Evolutionary conservation across 202 grass and related monocot species (phyloP), one percentile per base, ranked within the genome.

Genomic region (Cymbopogon flexuosus): DNA sequence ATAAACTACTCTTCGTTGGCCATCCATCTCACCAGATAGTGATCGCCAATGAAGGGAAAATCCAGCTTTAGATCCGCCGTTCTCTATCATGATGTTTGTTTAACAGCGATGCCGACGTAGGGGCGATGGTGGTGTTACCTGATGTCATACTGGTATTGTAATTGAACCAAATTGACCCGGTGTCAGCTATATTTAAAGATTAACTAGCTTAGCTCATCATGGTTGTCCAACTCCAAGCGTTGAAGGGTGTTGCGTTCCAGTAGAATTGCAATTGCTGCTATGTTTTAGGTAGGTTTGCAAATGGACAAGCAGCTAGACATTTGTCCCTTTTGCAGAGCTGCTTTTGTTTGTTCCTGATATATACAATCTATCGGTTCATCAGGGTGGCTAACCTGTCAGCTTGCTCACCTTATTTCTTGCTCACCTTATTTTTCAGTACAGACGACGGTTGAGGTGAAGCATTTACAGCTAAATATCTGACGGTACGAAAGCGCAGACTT

Each of bases 61-160:
- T 79, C 69, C 11, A 75, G 75, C 79, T 83, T 77, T 81, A 72
- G 72, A 83, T 87, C 43, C 15, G 45, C 68, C 52, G 40, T 7
- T 83, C 54, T 2, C 31, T 33, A 4, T 33, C 31, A 33, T 33
- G 31, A 33, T 33, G 31, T 33, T 33, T 33, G 67, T 51, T 79
- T 73, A 79, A 57, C 51, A 68, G 11, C 7, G 67, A 85, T 30
- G 22, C 33, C 9, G 30, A 9, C 41, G 9, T 10, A 63, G 21
- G 68, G 57, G 42, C 33, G 9, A 72, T 75, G 52, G 40, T 16
- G 59, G 40, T 69, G 10, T 69, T 62, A 64, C 27, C 29, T 59
- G 61, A 72, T 77, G 59, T 8, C 43, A 63, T 60, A n/a, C 30
- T 43, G 59, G 7, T 81, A 57, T 64, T 73, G 46, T 45, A 21